phyloP scores from a whole-genome alignment of 805 yeast species.

The Saccharomycopsis microspora region DNA sequence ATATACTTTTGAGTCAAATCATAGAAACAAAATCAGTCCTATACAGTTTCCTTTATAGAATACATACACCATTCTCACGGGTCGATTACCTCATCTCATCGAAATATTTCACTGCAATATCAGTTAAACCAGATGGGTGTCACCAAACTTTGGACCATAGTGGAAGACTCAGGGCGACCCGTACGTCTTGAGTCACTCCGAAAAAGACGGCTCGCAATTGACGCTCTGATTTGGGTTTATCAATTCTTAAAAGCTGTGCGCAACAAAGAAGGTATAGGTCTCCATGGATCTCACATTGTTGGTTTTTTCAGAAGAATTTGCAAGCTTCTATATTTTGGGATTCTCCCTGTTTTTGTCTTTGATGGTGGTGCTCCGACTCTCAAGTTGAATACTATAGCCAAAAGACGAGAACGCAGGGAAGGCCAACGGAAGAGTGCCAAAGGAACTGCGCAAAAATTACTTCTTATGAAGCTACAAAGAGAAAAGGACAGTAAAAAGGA shows the following conservation, averaged over 20 bases:
- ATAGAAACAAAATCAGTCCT: no score
- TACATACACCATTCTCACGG: no score
- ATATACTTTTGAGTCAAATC: no score
- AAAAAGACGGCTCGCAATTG: conserved; percentile 77
- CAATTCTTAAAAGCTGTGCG: conserved; percentile 93
- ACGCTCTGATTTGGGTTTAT: conserved; percentile 98
- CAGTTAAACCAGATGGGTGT: conserved; percentile 65
- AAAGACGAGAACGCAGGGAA: conserved; percentile 61
- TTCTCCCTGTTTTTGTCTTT: conserved; percentile 80
- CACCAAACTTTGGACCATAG: conserved; percentile 83
- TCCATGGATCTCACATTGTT: conserved; percentile 77
- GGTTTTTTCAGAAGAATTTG: conserved; percentile 94
- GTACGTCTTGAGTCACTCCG: conserved; percentile 78
- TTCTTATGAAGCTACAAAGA: conserved; percentile 70
- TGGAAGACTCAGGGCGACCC: conserved; percentile 85
- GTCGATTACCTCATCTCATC: no score
- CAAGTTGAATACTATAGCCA: conserved; percentile 66
- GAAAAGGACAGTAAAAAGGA: conserved; percentile 26
- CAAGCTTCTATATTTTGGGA: conserved; percentile 79
- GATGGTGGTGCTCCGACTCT: conserved; percentile 91
- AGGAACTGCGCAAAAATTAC: conserved; percentile 66
- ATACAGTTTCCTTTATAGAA: no score
- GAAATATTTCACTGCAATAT: not conserved
- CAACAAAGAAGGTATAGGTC: conserved; percentile 63
- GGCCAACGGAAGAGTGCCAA: conserved; percentile 62